Evolutionary conservation across 208 protist genomes (phyloP).

Genomic region (Leishmania martiniquensis): DNA sequence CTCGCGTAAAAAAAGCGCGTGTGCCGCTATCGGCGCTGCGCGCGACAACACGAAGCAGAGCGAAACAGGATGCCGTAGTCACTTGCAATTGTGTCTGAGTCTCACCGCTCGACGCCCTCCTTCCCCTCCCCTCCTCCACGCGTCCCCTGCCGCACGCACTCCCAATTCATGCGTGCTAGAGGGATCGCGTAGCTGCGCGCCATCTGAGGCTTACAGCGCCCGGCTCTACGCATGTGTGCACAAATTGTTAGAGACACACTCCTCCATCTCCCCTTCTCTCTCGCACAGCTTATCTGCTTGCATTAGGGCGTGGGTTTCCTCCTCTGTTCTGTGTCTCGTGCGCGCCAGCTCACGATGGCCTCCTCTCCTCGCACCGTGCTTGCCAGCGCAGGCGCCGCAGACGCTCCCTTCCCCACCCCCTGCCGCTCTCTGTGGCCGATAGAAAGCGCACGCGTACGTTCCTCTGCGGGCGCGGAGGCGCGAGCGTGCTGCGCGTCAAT

Average conservation of each 20-base stretch:
- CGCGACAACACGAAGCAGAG: neutral
- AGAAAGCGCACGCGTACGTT: neutral
- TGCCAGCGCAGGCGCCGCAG: neutral
- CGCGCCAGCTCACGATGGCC: neutral
- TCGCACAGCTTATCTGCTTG: constrained; percentile 5
- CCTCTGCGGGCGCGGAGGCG: neutral
- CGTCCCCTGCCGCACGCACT: neutral
- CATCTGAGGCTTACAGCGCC: neutral
- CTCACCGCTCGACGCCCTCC: neutral
- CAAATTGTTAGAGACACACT: too few species aligned
- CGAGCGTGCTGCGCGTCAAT: neutral
- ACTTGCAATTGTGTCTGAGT: neutral
- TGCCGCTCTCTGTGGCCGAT: neutral
- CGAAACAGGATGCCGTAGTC: neutral
- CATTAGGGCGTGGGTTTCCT: constrained; percentile 17
- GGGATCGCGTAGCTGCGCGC: neutral
- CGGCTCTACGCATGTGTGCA: neutral
- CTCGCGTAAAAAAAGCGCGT: constrained; percentile 46
- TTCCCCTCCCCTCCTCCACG: neutral
- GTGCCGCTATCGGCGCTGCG: neutral
- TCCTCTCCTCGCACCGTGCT: neutral
- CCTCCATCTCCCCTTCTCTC: neutral
- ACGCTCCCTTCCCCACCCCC: neutral
- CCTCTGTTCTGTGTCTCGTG: constrained; percentile 14
- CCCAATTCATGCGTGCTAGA: neutral